A percentile compares a stretch with the other conserved stretches of the same genome.
These are phyloP conservation scores for Trichaptum fuscoviolaceum DNA, from an alignment of 768 basidiomycete genomes.

Conservation along the genomic window DNA sequence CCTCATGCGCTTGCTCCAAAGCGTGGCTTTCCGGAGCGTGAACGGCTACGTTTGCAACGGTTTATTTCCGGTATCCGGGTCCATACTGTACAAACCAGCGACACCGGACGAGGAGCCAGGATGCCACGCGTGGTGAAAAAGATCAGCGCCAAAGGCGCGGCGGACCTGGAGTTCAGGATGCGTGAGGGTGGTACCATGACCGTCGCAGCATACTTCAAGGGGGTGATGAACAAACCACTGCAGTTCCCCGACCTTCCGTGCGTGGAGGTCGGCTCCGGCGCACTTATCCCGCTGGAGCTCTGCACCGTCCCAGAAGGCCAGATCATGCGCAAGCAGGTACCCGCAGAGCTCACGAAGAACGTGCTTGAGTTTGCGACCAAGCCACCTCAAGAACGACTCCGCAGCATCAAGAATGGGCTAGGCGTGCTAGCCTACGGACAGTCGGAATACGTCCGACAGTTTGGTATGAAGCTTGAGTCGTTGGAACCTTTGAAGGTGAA, in stretches of 20 bases:
- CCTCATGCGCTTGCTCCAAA: conserved; percentile 35
- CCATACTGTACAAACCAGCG: conserved; percentile 34
- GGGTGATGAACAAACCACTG: conserved; percentile 46
- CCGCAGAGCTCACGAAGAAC: conserved; percentile 56
- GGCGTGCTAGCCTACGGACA: conserved; percentile 59
- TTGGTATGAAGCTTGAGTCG: conserved; percentile 60
- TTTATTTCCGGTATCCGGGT: conserved; percentile 53
- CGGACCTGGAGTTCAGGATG: conserved; percentile 47
- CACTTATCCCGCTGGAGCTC: conserved; percentile 62
- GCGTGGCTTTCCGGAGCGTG: conserved; percentile 42
- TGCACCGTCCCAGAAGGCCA: conserved; percentile 62
- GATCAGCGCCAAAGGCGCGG: conserved; percentile 49
- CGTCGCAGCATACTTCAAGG: conserved; percentile 59
- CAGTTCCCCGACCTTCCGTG: conserved; percentile 61
- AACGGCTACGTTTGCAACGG: conserved; percentile 46
- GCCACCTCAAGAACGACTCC: conserved; percentile 51
- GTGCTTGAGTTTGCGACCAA: conserved; percentile 66
- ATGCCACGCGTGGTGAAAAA: conserved; percentile 59
- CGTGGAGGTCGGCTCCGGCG: conserved; percentile 57
- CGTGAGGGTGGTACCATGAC: conserved; percentile 50
- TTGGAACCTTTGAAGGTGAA: conserved; percentile 47
- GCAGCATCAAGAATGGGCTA: conserved; percentile 49
- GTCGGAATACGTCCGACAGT: conserved; percentile 69
- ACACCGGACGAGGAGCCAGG: conserved; percentile 24
- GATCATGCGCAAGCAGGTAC: conserved; percentile 67